A percentile compares a stretch with the other conserved stretches of the same genome.
phyloP scores from a whole-genome alignment of 192 early-diverging fungal species.

The Entophlyctis helioformis region DNA sequence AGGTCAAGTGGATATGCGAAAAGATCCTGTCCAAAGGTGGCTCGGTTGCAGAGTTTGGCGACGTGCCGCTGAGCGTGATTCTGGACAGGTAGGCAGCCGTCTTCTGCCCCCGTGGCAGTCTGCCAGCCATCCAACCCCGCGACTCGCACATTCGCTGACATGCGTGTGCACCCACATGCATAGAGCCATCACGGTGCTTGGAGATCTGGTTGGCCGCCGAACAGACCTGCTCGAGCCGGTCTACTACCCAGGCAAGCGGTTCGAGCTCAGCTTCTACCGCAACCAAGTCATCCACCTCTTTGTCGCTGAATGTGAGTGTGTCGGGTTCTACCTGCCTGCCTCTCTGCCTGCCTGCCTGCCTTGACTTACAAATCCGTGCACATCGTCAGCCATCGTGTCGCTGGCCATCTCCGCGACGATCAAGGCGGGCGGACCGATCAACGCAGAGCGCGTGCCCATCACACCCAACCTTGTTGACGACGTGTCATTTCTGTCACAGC shows the following conservation, averaged over 20 bases:
- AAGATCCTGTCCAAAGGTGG: conserved; percentile 59
- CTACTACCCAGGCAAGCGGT: conserved; percentile 69
- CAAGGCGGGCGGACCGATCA: conserved; percentile 62
- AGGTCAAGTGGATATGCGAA: conserved; percentile 58
- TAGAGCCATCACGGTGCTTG: too few relatives aligned
- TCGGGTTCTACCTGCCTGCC: too few relatives aligned
- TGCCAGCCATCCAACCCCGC: not conserved
- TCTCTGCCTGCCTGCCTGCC: too few relatives aligned
- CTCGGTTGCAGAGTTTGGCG: conserved; percentile 65
- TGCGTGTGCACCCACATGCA: too few relatives aligned
- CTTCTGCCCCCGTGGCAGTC: too few relatives aligned
- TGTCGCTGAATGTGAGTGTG: conserved; percentile 34
- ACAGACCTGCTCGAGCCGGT: conserved; percentile 71
- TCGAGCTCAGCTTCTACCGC: conserved; percentile 71
- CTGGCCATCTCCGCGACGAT: conserved; percentile 64
- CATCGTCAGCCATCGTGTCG: conserved; percentile 66
- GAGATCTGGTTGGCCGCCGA: conserved; percentile 48
- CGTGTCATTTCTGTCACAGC: conserved; percentile 58
- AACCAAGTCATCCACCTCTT: conserved; percentile 65
- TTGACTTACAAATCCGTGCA: too few relatives aligned
- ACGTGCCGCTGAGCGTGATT: conserved; percentile 53
- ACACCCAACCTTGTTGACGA: conserved; percentile 43
- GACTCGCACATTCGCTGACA: conserved; percentile 3
- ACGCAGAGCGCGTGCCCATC: conserved; percentile 47
- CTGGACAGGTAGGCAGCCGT: conserved; percentile 49